A percentile compares a stretch with the other conserved stretches of the same genome.
phyloP scores from a whole-genome alignment of 495 filamentous ascomycete species.

The Trichoderma erinaceum region DNA sequence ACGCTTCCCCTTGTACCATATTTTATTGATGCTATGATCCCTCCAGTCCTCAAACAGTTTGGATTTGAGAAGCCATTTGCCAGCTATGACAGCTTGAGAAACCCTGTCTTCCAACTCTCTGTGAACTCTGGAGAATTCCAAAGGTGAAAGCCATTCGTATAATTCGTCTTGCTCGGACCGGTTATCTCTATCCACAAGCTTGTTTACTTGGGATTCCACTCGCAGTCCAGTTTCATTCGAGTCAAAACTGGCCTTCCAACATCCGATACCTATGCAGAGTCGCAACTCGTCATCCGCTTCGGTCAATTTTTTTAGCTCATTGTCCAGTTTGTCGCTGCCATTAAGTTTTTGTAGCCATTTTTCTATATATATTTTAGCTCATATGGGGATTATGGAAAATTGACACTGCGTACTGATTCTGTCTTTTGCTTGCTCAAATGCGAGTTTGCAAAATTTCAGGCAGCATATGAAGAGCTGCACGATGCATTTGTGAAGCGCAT shows the following conservation, averaged over 20 bases:
- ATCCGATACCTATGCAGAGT: not conserved
- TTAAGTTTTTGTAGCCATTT: not conserved
- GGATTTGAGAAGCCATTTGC: constrained; percentile 1
- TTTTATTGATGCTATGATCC: not conserved
- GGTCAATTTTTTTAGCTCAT: not conserved
- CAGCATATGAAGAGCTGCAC: not conserved
- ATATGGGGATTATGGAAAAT: too few relatives aligned
- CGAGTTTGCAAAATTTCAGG: not conserved
- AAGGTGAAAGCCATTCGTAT: not conserved
- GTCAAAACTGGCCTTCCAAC: not conserved
- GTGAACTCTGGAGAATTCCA: not conserved
- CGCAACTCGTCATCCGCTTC: not conserved
- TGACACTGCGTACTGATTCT: too few relatives aligned
- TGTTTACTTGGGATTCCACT: not conserved
- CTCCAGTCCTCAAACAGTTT: not conserved
- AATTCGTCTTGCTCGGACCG: not conserved
- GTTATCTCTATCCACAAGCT: not conserved
- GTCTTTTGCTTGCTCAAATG: not conserved
- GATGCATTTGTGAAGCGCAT: not conserved
- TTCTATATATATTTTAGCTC: too few relatives aligned
- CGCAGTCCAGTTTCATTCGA: too few relatives aligned
- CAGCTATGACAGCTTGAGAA: not conserved
- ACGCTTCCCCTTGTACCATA: not conserved
- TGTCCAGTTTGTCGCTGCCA: not conserved
- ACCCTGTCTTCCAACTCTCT: not conserved